Evolutionary conservation across 192 early-diverging fungal species (phyloP), one percentile per base, ranked within the genome.

Genomic region (Dimargaris xerosporica): DNA sequence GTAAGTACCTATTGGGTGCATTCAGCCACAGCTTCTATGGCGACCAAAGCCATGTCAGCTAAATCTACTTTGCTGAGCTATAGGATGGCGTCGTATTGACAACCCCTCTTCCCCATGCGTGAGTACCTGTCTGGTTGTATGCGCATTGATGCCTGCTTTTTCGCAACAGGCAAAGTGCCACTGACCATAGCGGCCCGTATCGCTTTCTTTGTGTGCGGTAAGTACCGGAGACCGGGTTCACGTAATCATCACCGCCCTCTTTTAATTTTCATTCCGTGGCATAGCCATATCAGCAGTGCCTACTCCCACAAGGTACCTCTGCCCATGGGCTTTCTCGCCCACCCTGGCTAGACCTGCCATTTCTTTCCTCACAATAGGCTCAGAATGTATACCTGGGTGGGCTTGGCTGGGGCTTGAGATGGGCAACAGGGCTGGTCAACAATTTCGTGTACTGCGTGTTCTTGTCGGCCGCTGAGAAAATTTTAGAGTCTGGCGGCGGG

Each of bases 121-220:
- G 2, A 7, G 34, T 39, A 7, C 34, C 34, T 39, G 7, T 39
- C 34, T 39, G 34, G 7, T 7, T 2, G 34, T 7, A 39, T 39
- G 34, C 34, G 34, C 7, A 39, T 39, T 2, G 34, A 7, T 39
- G 34, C 3, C 7, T 39, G 34, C 34, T 7, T 2, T 39, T 39
- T 5, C 7, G 34, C n/a, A 39, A 29, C 17, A 59, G 56, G 56
- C 23, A 31, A 42, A 16, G 28, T 59, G 1, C 42, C 42, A 5
- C 28, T 44, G 7, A 59, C 56, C 13, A 39, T 29, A 3, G 34
- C 56, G 17, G 29, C 34, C 19, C 26, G 42, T 0, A 25, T 42
- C 42, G 56, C 56, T 3, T 59, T 59, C 23, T 59, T 59, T 25
- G 19, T 59, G 17, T 59, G 56, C 17, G 56, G 56, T 59, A 59